Evolutionary conservation across 495 filamentous ascomycete genomes (phyloP), one percentile per base, ranked within the genome.

Genomic region (Trichoderma reesei): DNA sequence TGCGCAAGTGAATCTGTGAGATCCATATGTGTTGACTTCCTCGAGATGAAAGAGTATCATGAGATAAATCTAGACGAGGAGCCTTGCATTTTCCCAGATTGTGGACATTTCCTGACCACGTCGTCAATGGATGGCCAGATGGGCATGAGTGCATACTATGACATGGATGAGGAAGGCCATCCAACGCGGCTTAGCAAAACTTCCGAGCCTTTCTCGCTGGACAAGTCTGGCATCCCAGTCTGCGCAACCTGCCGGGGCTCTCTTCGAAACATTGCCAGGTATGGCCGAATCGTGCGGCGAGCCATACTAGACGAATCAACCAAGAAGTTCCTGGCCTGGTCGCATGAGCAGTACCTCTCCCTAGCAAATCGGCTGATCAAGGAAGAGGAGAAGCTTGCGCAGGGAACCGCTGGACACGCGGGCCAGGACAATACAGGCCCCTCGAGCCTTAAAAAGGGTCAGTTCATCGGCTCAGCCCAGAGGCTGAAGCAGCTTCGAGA

Each of bases 171-270:
- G 2, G 61, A 78, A 14, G 83, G 78, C 0, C 72, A 66, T 13
- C 79, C 85, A 16, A 61, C 74, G 20, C 76, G 67, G 7, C 69
- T 86, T 51, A 75, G 72, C 26, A 70, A 67, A 8, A 74, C 72
- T 10, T 72, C 77, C 5, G 68, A 75, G 36, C 85, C 81, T 6
- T 85, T 87, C 67, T 84, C 81, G 1, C 75, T 76, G 33, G 72
- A 73, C 14, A 78, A 79, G 60, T 72, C 86, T 37, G 85, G 83
- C 20, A 41, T 41, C 41, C 36, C 60, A 64, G 78, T 70, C 5
- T 91, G 88, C 72, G 84, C 88, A 3, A 77, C 66, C 3, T 93
- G 88, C 68, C 82, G 87, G 9, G 80, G 81, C 0, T 80, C 86
- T 3, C 74, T 92, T 33, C 76, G 85, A 26, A 78, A 81, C 59